phyloP scores from a whole-genome alignment of 1,284 basidiomycete species.

The Cutaneotrichosporon dermatis region DNA sequence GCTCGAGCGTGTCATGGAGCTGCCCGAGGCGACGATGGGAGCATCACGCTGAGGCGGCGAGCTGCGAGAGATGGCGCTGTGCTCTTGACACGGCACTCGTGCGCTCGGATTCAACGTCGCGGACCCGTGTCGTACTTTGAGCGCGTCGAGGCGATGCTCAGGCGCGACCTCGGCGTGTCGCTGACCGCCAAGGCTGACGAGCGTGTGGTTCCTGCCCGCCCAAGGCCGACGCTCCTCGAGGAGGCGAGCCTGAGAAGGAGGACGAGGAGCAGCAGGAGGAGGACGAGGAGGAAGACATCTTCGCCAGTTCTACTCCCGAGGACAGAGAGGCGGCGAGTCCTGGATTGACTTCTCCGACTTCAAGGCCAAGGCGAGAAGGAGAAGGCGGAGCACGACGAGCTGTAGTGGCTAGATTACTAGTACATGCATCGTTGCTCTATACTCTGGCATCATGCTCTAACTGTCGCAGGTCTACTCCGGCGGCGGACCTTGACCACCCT shows the following conservation, averaged over 20 bases:
- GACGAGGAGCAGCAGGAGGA: conserved; percentile 33
- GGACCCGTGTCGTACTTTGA: conserved; percentile 85
- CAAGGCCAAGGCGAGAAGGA: not conserved
- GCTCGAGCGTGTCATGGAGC: conserved; percentile 67
- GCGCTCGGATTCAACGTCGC: conserved; percentile 84
- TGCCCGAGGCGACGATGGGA: conserved; percentile 48
- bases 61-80: conserved; percentile 93
- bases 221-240: conserved; percentile 45
- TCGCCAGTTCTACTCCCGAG: conserved; percentile 3
- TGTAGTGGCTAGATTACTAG: conserved; percentile 3
- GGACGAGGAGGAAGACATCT: conserved; percentile 25
- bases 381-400: conserved; percentile 11
- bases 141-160: conserved; percentile 78
- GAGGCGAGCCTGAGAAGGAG: conserved; percentile 13
- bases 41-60: conserved; percentile 74
- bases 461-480: conserved; percentile 8
- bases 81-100: conserved; percentile 92
- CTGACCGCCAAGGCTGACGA: conserved; percentile 62
- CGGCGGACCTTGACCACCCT: conserved; percentile 20
- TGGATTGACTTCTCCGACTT: conserved; percentile 29
- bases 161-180: conserved; percentile 82
- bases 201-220: conserved; percentile 83
- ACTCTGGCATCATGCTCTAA: not conserved
- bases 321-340: conserved; percentile 28
- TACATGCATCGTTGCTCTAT: not conserved